Conservation (phyloP, 306 rosid species). For the Prunus persica region DNA sequence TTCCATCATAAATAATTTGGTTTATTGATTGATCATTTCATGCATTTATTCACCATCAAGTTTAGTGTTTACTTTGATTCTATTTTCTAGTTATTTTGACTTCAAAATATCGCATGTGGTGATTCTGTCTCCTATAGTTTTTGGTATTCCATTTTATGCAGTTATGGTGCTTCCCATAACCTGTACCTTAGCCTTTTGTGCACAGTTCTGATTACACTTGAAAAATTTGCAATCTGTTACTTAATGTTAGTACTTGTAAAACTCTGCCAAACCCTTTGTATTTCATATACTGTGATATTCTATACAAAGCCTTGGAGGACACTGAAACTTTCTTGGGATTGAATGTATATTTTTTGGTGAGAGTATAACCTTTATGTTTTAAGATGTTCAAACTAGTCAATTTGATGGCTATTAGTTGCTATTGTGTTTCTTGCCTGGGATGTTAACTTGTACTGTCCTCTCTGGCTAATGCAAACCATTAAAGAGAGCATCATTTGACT, state of each 20-base stretch:
- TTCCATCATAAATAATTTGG: neutral
- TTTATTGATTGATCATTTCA: neutral
- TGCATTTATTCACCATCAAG: neutral
- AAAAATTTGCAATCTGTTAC: neutral
- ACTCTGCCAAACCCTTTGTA: neutral
- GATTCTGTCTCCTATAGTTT: neutral
- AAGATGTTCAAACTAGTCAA: neutral
- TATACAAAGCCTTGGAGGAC: neutral
- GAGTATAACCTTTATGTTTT: neutral
- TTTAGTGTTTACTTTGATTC: conserved; percentile 6
- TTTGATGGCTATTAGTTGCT: neutral
- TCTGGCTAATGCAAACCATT: neutral
- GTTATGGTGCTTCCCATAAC: neutral
- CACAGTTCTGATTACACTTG: neutral
- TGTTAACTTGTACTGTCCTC: neutral
- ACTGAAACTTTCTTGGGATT: neutral
- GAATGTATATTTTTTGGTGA: neutral
- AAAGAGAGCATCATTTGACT: neutral
- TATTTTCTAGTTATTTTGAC: conserved; percentile 1
- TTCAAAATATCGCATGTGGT: neutral
- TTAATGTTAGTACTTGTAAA: neutral
- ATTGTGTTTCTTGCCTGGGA: neutral
- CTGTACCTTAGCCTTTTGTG: neutral
- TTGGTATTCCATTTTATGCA: neutral
- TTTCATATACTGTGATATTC: neutral